Percentiles rank a stretch among this genome's conserved stretches.
Evolutionary conservation across 441 rosid genomes (phyloP).

Genomic region (Populus hybrid): DNA sequence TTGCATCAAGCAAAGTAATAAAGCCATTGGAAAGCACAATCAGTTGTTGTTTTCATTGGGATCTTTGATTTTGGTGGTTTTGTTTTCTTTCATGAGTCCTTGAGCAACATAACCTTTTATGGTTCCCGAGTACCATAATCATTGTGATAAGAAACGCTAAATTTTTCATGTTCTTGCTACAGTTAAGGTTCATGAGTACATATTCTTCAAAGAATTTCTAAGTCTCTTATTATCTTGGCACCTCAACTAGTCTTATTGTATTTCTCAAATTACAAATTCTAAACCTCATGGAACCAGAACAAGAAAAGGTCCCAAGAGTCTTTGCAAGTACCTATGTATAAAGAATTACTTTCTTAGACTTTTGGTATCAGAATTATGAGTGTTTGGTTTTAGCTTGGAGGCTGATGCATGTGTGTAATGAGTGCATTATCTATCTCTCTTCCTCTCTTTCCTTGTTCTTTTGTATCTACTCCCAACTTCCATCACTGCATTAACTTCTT

Average conservation of each 20-base stretch:
- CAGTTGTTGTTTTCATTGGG: background rate
- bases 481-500: background rate
- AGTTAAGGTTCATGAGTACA: no score
- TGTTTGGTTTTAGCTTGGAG: background rate
- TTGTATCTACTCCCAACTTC: background rate
- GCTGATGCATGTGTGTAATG: background rate
- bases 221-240: background rate
- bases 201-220: no score
- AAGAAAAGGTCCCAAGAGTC: background rate
- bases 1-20: no score
- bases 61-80: background rate
- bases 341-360: background rate
- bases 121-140: background rate
- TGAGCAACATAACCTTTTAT: background rate
- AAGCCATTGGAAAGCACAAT: background rate
- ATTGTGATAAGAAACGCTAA: no score
- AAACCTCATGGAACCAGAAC: background rate
- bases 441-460: background rate
- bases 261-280: background rate
- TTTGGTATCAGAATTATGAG: background rate
- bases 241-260: background rate
- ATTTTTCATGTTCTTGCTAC: no score
- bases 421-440: background rate
- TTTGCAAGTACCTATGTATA: background rate
- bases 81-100: no score